phyloP scores from a whole-genome alignment of 2,329 filamentous ascomycete species.

The Nannizziopsis arthrosporioides region DNA sequence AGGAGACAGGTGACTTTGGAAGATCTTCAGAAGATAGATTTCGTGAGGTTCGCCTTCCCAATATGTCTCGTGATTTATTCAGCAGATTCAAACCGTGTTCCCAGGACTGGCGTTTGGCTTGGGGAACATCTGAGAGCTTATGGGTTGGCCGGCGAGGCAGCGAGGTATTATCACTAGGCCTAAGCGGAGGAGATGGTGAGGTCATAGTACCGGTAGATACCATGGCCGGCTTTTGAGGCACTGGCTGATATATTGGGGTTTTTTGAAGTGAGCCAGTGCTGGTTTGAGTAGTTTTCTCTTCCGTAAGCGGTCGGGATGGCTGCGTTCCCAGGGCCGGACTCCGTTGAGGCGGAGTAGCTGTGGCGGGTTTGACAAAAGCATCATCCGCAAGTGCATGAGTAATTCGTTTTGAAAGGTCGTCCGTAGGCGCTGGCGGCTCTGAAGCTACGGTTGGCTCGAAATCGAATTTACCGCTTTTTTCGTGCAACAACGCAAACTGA shows the following conservation, averaged over 20 bases:
- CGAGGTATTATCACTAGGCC: conserved; percentile 21
- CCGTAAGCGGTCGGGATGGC: conserved; percentile 21
- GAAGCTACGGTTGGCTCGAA: conserved; percentile 52
- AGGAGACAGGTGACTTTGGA: conserved; percentile 45
- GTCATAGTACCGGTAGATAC: conserved; percentile 76
- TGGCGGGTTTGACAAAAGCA: conserved; percentile 52
- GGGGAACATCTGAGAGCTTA: conserved; percentile 40
- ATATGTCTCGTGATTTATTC: conserved; percentile 8
- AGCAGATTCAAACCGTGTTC: conserved; percentile 14
- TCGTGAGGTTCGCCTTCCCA: conserved; percentile 25
- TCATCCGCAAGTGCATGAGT: conserved; percentile 72
- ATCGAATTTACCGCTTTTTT: conserved; percentile 71
- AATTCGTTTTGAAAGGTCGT: conserved; percentile 53
- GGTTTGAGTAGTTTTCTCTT: conserved; percentile 15
- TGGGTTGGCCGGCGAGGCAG: conserved; percentile 37
- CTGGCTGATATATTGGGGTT: conserved; percentile 29
- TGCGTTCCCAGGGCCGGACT: conserved; percentile 21
- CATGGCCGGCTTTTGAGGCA: conserved; percentile 43
- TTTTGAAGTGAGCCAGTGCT: conserved; percentile 21
- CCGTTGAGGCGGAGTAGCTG: conserved; percentile 22
- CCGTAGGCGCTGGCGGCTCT: conserved; percentile 33
- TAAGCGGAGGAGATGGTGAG: conserved; percentile 37
- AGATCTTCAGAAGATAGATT: conserved; percentile 41
- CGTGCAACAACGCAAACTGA: conserved; percentile 81
- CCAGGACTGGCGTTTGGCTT: conserved; percentile 38